phyloP scores from a whole-genome alignment of 257 asterid genomes.

The Nicotiana paniculata region DNA sequence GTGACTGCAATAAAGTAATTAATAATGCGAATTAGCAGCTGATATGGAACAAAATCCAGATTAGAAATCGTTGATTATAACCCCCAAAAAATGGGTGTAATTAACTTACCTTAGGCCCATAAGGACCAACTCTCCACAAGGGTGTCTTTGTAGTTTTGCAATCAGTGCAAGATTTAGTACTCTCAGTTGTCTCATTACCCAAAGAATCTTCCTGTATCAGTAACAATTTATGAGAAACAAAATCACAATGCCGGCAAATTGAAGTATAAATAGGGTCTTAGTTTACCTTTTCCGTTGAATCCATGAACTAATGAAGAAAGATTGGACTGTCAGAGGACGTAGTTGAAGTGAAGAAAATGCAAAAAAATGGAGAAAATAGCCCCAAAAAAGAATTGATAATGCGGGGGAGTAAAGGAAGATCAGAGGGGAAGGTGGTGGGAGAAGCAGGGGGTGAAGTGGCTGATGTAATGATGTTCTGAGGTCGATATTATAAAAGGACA shows the following conservation, averaged over 20 bases:
- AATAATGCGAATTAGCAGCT: neutral
- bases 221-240: neutral
- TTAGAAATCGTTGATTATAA: neutral
- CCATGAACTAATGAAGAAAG: constrained; percentile 22
- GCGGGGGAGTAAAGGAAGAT: neutral
- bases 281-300: constrained; percentile 31
- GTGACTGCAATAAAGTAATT: constrained; percentile 30
- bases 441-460: constrained; percentile 4
- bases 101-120: constrained; percentile 56
- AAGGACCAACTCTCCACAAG: constrained; percentile 72
- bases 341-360: neutral
- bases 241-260: neutral
- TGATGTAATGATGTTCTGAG: neutral
- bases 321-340: neutral
- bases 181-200: constrained; percentile 13
- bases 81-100: neutral
- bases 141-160: constrained; percentile 73
- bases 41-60: neutral
- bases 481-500: neutral
- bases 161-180: constrained; percentile 37
- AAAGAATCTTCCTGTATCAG: constrained; percentile 28
- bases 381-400: neutral
- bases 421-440: neutral
- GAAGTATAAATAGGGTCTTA: neutral
- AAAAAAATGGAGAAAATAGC: neutral